Evolutionary conservation across 179 eudicot genomes (phyloP).

Genomic region (Gypsophila paniculata): DNA sequence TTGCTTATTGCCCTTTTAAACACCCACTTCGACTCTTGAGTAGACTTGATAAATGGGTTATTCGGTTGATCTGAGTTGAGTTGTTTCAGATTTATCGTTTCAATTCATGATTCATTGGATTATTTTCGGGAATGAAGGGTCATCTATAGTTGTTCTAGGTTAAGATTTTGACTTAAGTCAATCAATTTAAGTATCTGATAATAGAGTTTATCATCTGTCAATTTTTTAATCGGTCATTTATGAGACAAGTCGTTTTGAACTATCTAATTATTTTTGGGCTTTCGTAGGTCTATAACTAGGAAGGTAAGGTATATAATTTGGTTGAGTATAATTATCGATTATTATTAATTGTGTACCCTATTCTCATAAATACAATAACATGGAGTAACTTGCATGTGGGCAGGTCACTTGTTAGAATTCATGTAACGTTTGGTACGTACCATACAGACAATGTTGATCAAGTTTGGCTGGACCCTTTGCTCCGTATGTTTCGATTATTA

Average conservation of each 20-base stretch:
- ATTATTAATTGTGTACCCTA: slow-evolving; percentile 4
- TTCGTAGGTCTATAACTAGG: background rate
- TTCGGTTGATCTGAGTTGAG: too few relatives aligned
- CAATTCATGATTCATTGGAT: too few relatives aligned
- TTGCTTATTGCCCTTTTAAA: background rate
- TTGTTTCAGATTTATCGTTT: too few relatives aligned
- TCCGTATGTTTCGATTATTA: background rate
- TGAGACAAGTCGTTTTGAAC: too few relatives aligned
- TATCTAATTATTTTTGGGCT: too few relatives aligned
- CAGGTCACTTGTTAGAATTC: slow-evolving; percentile 19
- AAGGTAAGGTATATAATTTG: slow-evolving; percentile 16
- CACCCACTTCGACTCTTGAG: background rate
- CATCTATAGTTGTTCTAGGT: too few relatives aligned
- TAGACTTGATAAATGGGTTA: too few relatives aligned
- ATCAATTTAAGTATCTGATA: too few relatives aligned
- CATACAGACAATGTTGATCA: slow-evolving; percentile 18
- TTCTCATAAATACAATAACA: background rate
- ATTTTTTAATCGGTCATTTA: too few relatives aligned
- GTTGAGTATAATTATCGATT: slow-evolving; percentile 2
- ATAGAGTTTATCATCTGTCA: too few relatives aligned
- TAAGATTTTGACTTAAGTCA: too few relatives aligned
- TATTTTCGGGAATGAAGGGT: too few relatives aligned
- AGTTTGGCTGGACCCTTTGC: slow-evolving; percentile 23
- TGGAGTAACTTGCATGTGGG: slow-evolving; percentile 26
- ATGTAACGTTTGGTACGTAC: slow-evolving; percentile 20